These are phyloP conservation scores for Tulasnella sp. DNA, from an alignment of 768 basidiomycete genomes.

Conservation along the genomic window DNA sequence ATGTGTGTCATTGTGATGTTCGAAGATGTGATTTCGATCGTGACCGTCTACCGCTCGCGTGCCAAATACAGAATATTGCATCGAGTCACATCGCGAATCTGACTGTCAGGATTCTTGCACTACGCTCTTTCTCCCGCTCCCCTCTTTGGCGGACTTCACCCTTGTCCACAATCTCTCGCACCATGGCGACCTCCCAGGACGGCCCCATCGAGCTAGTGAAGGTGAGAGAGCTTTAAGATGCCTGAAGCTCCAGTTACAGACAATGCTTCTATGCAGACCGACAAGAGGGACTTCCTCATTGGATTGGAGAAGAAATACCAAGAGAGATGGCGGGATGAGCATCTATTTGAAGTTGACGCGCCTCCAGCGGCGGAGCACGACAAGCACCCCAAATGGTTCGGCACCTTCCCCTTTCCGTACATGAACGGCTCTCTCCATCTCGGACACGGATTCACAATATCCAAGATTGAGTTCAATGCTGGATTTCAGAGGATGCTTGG, in stretches of 20 bases:
- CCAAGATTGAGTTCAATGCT: conserved; percentile 93
- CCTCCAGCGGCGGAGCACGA: conserved; percentile 53
- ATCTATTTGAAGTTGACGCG: conserved; percentile 75
- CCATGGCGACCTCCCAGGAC: conserved; percentile 8
- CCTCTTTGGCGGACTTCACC: conserved; percentile 1
- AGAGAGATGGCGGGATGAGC: conserved; percentile 62
- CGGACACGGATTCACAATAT: conserved; percentile 96
- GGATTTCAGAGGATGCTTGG: conserved; percentile 94
- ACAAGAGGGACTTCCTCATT: conserved; percentile 81
- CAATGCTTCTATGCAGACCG: conserved; percentile 49
- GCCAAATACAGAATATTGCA: neutral
- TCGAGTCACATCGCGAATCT: neutral
- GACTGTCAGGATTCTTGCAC: conserved; percentile 7
- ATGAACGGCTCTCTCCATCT: conserved; percentile 98
- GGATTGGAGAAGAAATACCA: conserved; percentile 80
- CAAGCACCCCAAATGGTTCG: conserved; percentile 93
- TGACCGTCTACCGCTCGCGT: neutral
- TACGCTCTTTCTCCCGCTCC: neutral
- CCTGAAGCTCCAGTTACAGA: neutral
- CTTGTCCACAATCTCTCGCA: neutral
- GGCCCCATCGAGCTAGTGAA: conserved; percentile 22
- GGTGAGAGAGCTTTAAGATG: conserved; percentile 7
- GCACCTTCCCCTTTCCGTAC: conserved; percentile 92
- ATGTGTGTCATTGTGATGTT: neutral
- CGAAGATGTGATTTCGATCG: neutral